Percentiles rank a stretch among this genome's conserved stretches.
Conservation (phyloP, 257 asterid species). For the Solanum medicagineum region DNA sequence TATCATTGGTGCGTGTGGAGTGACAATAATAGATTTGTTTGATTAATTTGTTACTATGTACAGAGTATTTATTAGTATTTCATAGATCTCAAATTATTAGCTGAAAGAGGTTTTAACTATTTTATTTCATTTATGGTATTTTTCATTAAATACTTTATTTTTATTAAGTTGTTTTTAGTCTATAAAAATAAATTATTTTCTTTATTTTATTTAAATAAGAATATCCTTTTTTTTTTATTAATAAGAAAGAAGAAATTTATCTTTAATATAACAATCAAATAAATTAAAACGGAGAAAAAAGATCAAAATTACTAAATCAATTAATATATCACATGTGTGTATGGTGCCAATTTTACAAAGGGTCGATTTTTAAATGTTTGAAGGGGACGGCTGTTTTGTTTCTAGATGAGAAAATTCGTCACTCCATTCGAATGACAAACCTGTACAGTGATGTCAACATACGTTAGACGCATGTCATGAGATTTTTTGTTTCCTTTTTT, state of each 20-base stretch:
- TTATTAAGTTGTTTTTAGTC: too few species aligned
- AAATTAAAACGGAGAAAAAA: background rate
- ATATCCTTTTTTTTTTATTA: too few species aligned
- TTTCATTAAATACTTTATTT: too few species aligned
- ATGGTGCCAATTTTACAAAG: background rate
- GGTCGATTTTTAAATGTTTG: background rate
- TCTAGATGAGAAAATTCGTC: background rate
- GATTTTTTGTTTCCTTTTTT: background rate
- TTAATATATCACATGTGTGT: background rate
- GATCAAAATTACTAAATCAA: background rate
- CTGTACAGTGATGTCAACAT: slow-evolving; percentile 11
- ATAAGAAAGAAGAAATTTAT: too few species aligned
- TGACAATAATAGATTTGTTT: background rate
- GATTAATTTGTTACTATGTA: background rate
- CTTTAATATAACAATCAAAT: accelerated
- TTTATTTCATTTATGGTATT: background rate
- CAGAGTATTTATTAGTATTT: background rate
- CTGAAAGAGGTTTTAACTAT: background rate
- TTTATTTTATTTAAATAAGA: too few species aligned
- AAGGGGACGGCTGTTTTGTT: background rate
- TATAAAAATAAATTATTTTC: too few species aligned
- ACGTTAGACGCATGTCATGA: slow-evolving; percentile 12
- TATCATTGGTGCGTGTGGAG: background rate
- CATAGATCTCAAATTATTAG: background rate
- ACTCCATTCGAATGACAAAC: background rate